Evolutionary conservation across 805 yeast genomes (phyloP), one percentile per base, ranked within the genome.

Genomic region (Lipomyces orientalis): DNA sequence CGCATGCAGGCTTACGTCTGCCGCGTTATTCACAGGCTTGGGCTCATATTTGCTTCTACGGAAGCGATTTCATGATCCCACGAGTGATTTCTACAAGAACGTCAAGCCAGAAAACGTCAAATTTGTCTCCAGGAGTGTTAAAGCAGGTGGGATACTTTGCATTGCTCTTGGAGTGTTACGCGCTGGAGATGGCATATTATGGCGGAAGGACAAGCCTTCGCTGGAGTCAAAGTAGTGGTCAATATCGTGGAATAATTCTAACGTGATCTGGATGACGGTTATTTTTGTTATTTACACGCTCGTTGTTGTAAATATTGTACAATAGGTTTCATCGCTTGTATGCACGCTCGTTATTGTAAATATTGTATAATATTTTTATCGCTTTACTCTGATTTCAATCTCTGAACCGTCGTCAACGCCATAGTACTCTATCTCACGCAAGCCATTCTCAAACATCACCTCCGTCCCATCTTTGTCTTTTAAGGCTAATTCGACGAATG

Each of bases 121-220:
- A 54, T 62, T 63, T 52, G 65, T 62, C 12, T 52, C 25, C 29
- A 16, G 35, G 37, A 49, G 65, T 19, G 52, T 59, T 12, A 39
- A 49, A 31, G 12, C 54, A 6, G 58, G 34, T 9, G 73, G 73
- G 2, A 29, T 60, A 25, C 62, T 46, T 6, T 31, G 57, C 29
- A 43, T 65, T 46, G 69, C 57, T 7, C 35, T 58, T 12, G 73
- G 61, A n/a, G 49, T 68, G 3, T 19, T 68, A 8, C 51, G 71
- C 8, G 71, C 71, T 16, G 71, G 71, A 7, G 71, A 68, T 43
- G 71, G 71, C 12, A 25, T 31, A 70, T 60, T 52, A 74, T 69
- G 54, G 79, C 73, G 46, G 55, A 49, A 58, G 51, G 62, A 61
- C 22, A 16, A n/a, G 16, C 31, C 64, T 5, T 51, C 34, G 33